Percentiles rank a stretch among this genome's conserved stretches.
Conservation (phyloP, 768 basidiomycete species). For the Polyporus arcularius region DNA sequence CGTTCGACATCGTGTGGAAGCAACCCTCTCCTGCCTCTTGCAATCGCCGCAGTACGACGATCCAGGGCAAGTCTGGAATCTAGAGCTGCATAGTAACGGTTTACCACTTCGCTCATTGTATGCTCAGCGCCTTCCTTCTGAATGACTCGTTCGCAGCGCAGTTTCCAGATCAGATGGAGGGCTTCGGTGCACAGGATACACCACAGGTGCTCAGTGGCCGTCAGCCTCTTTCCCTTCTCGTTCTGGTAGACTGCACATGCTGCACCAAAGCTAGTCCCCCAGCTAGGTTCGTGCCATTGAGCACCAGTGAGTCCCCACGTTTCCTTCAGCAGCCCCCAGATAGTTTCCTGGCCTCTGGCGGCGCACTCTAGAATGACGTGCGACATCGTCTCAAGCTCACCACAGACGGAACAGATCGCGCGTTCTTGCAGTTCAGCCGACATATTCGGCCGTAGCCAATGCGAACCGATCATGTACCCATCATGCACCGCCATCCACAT, state of each 20-base stretch:
- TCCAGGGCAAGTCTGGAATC: no score
- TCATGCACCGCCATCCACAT: conserved; percentile 2
- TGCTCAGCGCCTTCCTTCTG: not conserved
- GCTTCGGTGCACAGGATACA: not conserved
- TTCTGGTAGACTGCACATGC: not conserved
- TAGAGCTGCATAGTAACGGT: no score
- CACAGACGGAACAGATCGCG: not conserved
- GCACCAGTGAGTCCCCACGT: not conserved
- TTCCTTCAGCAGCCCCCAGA: not conserved
- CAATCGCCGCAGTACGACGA: no score
- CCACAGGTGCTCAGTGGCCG: not conserved
- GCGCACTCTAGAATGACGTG: conserved; percentile 2
- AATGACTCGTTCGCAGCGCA: conserved; percentile 5
- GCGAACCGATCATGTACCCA: not conserved
- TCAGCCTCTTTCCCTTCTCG: not conserved
- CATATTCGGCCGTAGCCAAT: conserved; percentile 1
- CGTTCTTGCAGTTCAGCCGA: not conserved
- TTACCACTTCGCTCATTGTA: not conserved
- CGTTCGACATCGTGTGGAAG: no score
- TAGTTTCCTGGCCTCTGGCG: not conserved
- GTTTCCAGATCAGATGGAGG: conserved; percentile 6
- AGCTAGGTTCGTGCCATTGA: not conserved
- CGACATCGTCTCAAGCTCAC: not conserved
- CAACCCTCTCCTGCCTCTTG: no score
- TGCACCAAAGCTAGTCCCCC: not conserved